These are phyloP conservation scores for Coniochaeta sp. DNA, from an alignment of 2,329 filamentous ascomycete genomes.

Conservation along the genomic window DNA sequence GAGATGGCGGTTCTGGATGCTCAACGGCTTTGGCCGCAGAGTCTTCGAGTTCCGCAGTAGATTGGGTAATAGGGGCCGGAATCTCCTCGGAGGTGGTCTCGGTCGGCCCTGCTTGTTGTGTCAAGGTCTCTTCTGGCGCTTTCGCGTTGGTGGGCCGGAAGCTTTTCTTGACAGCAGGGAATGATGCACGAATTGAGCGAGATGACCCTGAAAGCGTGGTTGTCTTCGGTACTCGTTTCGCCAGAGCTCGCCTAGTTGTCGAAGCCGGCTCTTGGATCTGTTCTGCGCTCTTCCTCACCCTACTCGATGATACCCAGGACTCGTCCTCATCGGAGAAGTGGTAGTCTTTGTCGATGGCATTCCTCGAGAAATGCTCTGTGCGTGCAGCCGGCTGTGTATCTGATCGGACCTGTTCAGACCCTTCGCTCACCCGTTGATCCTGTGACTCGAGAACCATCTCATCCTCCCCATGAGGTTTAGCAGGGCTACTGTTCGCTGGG, in stretches of 20 bases:
- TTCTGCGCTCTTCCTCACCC: neutral
- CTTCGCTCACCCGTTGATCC: neutral
- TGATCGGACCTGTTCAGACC: neutral
- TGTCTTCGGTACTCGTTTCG: neutral
- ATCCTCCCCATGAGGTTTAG: neutral
- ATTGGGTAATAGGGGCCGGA: neutral
- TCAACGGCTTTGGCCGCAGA: neutral
- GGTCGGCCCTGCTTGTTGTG: neutral
- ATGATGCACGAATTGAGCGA: neutral
- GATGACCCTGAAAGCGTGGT: neutral
- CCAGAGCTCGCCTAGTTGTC: neutral
- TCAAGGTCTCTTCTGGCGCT: neutral
- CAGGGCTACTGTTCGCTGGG: neutral
- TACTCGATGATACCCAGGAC: neutral
- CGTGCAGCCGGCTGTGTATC: neutral
- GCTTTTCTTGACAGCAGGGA: neutral
- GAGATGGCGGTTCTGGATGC: neutral
- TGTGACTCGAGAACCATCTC: neutral
- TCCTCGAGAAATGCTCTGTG: slow-evolving; percentile 6
- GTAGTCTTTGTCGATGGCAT: slow-evolving; percentile 16
- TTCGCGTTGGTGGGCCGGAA: neutral
- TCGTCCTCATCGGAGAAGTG: neutral
- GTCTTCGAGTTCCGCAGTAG: neutral
- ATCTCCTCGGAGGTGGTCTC: neutral
- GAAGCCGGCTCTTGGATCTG: neutral